Base-by-base conservation (phyloP, 2,329 filamentous ascomycete species). In the Truncatella angustata region DNA sequence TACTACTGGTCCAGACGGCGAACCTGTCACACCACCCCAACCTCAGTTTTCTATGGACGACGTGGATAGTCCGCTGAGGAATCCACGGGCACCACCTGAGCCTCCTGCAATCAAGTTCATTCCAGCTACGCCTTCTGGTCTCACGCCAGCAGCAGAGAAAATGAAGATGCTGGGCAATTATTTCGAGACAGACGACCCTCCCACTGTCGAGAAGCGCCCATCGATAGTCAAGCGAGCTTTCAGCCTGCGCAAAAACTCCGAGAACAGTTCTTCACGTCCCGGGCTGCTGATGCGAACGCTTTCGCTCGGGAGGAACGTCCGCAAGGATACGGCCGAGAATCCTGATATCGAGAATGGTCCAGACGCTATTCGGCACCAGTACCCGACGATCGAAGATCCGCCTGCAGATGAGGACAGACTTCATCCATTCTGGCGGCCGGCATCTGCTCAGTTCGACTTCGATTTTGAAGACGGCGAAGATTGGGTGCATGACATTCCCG, bases 391-490 rank as follows among this genome's bases (percentile, higher is more conserved):
- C 3, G 73, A 77, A 5, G 73, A 77, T 24, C 65, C 67, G 20
- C 80, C 77, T 2, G 65, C 72, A 2, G 82, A 86, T 42, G 75
- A 76, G 35, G 73, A 73, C 43, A 81, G 76, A 56, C 66, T 86
- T 12, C 82, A 86, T 63, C 82, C 83, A 1, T 79, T 79, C 60
- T 86, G 83, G 83, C 74, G 78, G 5, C 82, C 83, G n/a, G 67
- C 77, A 12, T 76, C 76, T 58, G 71, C 67, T 1, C 68, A 73
- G 20, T 60, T 66, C 36, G 63, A 66, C 3, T 48, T 56, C 11
- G 63, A 66, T 3, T 46, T 57, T 10, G 65, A 66, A 2, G 59
- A 58, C 6, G n/a, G n/a, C n/a, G 61, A 66, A 24, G 62, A 66
- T 42, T 62, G 54, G 23, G 59, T 60, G 12, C 58, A 61, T 34